Evolutionary conservation across 2,329 filamentous ascomycete genomes (phyloP), one percentile per base, ranked within the genome.

Genomic region (Exophiala sp.): DNA sequence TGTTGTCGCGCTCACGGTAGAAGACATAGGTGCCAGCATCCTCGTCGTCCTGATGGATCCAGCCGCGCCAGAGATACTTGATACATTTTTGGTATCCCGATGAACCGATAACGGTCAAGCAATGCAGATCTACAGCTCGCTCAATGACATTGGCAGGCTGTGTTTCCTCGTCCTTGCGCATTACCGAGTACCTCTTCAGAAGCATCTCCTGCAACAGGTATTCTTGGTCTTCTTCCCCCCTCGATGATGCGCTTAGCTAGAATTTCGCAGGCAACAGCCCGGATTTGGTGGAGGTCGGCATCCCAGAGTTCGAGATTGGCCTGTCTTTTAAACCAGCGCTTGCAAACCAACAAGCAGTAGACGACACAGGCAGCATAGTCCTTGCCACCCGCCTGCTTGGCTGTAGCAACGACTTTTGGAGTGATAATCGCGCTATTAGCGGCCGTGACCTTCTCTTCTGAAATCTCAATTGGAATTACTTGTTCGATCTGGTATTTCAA

Each of bases 31-130:
- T 82, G n/a, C 83, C 82, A 0, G 91, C 86, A 60, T 97, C 90
- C 43, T 90, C 78, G 61, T 96, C 89, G 59, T 96, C 88, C 66
- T 98, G 93, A n/a, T 95, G 83, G 7, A 97, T 75, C 93, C 93
- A 98, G 18, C 93, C 93, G 55, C 82, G 81, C 93, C 93, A 98
- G 7, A 98, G 81, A 64, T 94, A 88, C 55, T 78, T 81, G 62
- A 97, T 88, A 65, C 91, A 97, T 70, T 94, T 95, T 62, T 97
- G 93, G 67, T 97, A 98, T 21, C 93, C 91, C 0, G 88, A 89
- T 0, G 86, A 91, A 2, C 88, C 88, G 55, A 97, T 97, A 41
- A 98, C 82, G 11, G 80, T 77, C 39, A 97, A 74, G 1, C 91
- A 88, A 65, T 98, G 93, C 21, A 97, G 71, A 62, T 98, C 93